Conservation (phyloP, 2,329 filamentous ascomycete species). For the Aspergillus bombycis region DNA sequence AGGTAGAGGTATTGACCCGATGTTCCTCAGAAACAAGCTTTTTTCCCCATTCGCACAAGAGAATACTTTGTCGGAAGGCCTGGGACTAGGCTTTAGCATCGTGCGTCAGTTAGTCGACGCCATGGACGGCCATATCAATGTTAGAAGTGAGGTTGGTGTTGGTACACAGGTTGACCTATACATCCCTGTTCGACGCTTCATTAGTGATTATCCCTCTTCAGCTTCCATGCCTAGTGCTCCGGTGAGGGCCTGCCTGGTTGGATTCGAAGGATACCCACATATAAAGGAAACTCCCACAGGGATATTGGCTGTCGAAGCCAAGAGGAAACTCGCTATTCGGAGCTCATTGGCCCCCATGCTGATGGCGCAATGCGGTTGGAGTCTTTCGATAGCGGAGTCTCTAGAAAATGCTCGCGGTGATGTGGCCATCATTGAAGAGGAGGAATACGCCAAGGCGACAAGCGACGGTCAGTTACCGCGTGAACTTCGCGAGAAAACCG, state of each 20-base stretch:
- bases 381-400: conserved; percentile 27
- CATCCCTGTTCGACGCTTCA: conserved; percentile 26
- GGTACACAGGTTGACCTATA: conserved; percentile 36
- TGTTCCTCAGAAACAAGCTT: conserved; percentile 61
- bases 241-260: conserved; percentile 28
- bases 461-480: conserved; percentile 17
- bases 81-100: conserved; percentile 66
- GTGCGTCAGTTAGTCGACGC: conserved; percentile 62
- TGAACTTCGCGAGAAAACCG: background rate
- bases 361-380: conserved; percentile 27
- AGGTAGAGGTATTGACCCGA: conserved; percentile 63
- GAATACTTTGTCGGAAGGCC: conserved; percentile 59
- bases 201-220: conserved; percentile 16
- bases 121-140: conserved; percentile 59
- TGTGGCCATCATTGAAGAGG: conserved; percentile 33
- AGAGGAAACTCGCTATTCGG: conserved; percentile 32
- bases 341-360: conserved; percentile 29
- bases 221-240: conserved; percentile 15
- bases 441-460: conserved; percentile 19
- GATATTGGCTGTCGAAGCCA: conserved; percentile 28
- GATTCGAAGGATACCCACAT: conserved; percentile 29
- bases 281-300: conserved; percentile 26
- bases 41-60: conserved; percentile 69
- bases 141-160: conserved; percentile 46
- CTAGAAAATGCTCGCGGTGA: conserved; percentile 27